Evolutionary conservation across 305 asterid genomes (phyloP), one percentile per base, ranked within the genome.

Genomic region (Solanum hybrid): DNA sequence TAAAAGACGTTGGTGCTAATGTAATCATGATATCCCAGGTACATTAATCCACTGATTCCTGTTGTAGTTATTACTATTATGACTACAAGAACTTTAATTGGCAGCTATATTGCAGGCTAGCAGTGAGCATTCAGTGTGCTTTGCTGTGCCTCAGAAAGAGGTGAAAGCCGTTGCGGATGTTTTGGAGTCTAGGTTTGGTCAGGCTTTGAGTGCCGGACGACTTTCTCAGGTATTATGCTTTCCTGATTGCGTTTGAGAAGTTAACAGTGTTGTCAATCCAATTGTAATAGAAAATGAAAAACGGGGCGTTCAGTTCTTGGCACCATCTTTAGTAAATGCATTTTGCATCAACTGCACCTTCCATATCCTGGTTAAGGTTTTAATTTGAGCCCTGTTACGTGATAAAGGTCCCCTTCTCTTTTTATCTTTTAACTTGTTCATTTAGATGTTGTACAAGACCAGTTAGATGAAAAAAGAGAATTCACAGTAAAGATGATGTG

Each of bases 1-100:
- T 95, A 90, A 97, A 96, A 92, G 99, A 95, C 78, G 99, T 97
- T 41, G 99, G 98, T 82, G 99, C 99, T 89, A 97, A 97, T 92
- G 99, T 96, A n/a, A 93, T 97, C 91, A 97, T 97, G 99, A 97
- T 97, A 93, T 97, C 99, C 15, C 99, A 97, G 98, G 99, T 95
- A 94, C 86, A 15, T 89, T 29, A 70, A 73, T 91, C 61, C 20
- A 12, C 33, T 87, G 81, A 68, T 73, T 37, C 77, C 77, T 85
- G 32, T 57, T 85, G 15, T 85, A 31, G 31, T 57, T 57, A 1
- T 85, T 85, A 85, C 26, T 85, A 24, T 22, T 85, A 85, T 57
- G 77, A 29, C 45, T 57, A 20, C 73, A 51, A 20, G 88, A 20
- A 51, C 36, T 85, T 57, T 51, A 57, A 85, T 26, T 75, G 89